These are phyloP conservation scores for Xerocomus amazonicus DNA, from an alignment of 1,284 basidiomycete species.

Conservation along the genomic window DNA sequence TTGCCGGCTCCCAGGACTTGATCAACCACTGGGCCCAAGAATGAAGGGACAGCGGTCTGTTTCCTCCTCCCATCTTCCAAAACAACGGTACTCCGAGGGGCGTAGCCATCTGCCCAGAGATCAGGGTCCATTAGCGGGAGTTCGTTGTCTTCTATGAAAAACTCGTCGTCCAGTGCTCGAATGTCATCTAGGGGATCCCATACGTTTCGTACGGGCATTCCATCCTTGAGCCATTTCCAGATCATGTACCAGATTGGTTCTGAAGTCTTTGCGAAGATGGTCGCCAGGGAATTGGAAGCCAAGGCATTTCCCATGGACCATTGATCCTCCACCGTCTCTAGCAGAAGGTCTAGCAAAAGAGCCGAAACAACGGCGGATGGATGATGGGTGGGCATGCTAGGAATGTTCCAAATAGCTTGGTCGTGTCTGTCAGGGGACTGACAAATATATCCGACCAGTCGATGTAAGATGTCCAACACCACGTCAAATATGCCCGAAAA, in stretches of 20 bases:
- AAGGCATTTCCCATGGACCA: constrained; percentile 52
- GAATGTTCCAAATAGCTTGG: constrained; percentile 40
- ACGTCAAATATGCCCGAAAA: constrained; percentile 58
- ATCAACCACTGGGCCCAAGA: constrained; percentile 56
- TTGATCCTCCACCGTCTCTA: constrained; percentile 51
- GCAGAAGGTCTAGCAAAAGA: constrained; percentile 60
- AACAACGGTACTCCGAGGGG: constrained; percentile 43
- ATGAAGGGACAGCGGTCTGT: constrained; percentile 50
- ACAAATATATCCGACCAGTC: constrained; percentile 29
- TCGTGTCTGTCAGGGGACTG: constrained; percentile 31
- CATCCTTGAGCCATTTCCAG: constrained; percentile 68
- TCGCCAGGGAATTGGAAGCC: constrained; percentile 52
- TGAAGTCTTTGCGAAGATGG: constrained; percentile 59
- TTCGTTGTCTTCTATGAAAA: constrained; percentile 74
- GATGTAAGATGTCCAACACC: constrained; percentile 45
- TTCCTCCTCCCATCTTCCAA: constrained; percentile 33
- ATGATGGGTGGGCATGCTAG: constrained; percentile 40
- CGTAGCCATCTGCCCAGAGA: constrained; percentile 78
- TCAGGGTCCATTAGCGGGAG: constrained; percentile 65
- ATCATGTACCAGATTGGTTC: constrained; percentile 75
- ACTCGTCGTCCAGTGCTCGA: constrained; percentile 61
- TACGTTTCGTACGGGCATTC: constrained; percentile 57
- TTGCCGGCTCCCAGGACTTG: constrained; percentile 72
- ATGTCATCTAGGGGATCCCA: constrained; percentile 29
- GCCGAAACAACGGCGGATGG: constrained; percentile 51